Evolutionary conservation across 306 rosid species (phyloP), one percentile per base, ranked within the genome.

Genomic region (Dryas alaskensis): DNA sequence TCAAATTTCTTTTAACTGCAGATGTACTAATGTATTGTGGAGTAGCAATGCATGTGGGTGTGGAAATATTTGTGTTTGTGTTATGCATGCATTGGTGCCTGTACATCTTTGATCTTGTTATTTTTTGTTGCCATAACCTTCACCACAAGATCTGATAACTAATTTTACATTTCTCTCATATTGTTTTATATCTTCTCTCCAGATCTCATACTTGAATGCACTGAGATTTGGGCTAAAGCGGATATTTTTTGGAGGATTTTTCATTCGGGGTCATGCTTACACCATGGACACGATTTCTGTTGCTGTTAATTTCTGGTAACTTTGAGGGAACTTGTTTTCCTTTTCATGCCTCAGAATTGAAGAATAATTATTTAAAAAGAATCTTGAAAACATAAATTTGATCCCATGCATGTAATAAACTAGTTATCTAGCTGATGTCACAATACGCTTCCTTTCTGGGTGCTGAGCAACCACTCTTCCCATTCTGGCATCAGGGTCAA

Each of bases 221-320:
- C 93, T 94, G 72, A 89, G 95, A 68, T 94, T 88, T 27, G 99
- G 97, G 79, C 87, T 94, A 73, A 92, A 89, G 90, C 85, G 99
- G 80, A 94, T 94, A 59, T 87, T 94, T 71, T 94, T 92, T 51
- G 99, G 90, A 42, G 99, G 99, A 69, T 94, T 94, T 84, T 94
- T 94, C 76, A 88, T 92, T 57, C 84, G 93, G 60, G 88, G 92
- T 53, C 99, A 92, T 74, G 88, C 92, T 60, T 88, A 85, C 79
- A 92, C 97, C 31, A 88, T 94, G 99, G 99, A 94, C 75, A 94
- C 97, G 6, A 85, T 94, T 78, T 89, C 97, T 39, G 97, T 94
- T 83, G 99, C 87, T 47, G 99, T 94, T 70, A 67, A 92, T 84
- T 94, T 84, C 89, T 94, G 99, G 99, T 92, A 86, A 84, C 3